Conservation (phyloP, 441 rosid genomes). For the Isatis lusitanica region DNA sequence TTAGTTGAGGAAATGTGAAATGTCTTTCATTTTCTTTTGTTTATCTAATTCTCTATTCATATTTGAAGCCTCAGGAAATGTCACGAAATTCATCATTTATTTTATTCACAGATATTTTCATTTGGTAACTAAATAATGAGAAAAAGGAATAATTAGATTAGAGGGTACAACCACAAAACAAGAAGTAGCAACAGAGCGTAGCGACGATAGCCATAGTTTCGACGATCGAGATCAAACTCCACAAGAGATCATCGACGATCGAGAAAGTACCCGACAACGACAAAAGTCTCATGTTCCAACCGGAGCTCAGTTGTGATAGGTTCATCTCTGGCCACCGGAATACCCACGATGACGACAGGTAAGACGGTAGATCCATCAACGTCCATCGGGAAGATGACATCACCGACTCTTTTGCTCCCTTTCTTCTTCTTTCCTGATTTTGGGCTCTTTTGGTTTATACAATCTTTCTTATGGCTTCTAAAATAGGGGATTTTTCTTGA, state of each 20-base stretch:
- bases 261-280: slow-evolving; percentile 51
- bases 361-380: slow-evolving; percentile 37
- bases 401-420: slow-evolving; percentile 21
- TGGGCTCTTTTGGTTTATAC: background rate
- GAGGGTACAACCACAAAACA: slow-evolving; percentile 81
- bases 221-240: slow-evolving; percentile 55
- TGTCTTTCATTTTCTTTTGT: background rate
- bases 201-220: slow-evolving; percentile 67
- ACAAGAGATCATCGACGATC: slow-evolving; percentile 59
- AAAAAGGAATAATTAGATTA: slow-evolving; percentile 43
- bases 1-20: background rate
- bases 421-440: background rate
- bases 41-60: background rate
- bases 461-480: background rate
- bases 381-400: slow-evolving; percentile 43
- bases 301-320: slow-evolving; percentile 45
- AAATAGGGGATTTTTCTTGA: background rate
- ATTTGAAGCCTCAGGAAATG: background rate
- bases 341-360: slow-evolving; percentile 35
- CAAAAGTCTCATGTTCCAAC: slow-evolving; percentile 42
- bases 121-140: background rate
- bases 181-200: slow-evolving; percentile 72
- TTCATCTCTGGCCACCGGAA: slow-evolving; percentile 66
- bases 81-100: slow-evolving; percentile 2
- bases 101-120: slow-evolving; percentile 6